Base-by-base conservation (phyloP, 768 basidiomycete species). In the Panus rudis region DNA sequence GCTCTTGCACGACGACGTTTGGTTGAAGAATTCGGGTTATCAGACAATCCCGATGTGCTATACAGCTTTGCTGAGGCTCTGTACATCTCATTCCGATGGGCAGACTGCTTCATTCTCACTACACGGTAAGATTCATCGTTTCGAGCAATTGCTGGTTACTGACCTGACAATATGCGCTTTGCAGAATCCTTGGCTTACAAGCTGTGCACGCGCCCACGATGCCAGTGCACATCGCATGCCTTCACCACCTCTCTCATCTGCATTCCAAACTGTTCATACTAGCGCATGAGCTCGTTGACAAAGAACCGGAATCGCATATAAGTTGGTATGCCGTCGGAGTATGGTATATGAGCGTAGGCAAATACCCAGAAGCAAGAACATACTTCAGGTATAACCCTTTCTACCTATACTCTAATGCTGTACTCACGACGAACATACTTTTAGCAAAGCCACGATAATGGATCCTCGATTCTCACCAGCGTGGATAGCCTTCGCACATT, bases 281-380 rank as follows among this genome's bases (percentile, higher is more conserved):
- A 28, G 96, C 96, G 0, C 96, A 98, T 55, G 90, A 96, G 57
- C 77, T 99, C 60, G 92, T 97, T 14, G 90, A 97, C 42, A 79
- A 79, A 37, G 93, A 97, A 58, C 93, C 96, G 0, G 89, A 92
- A 56, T 84, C 88, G 32, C 82, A 92, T 1, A 77, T 90, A 41
- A 93, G 90, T 53, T 99, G 96, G 96, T 99, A 98, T 63, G 91
- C 96, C 4, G 96, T 98, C 19, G 96, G 93, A 0, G 80, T 97
- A 17, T 99, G 93, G 88, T 98, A 99, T 64, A 76, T 94, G 43
- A 77, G 82, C 24, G 79, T 80, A 22, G 76, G 77, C 39, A 89
- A 93, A 56, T 99, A 88, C 85, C 69, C 81, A 10, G 89, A 94
- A 53, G 91, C 93, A 3, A 70, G 94, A 52, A 82, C 93, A 51